Evolutionary conservation across 108 stramenopile species (phyloP).

Genomic region (Fistulifera pelliculosa): DNA sequence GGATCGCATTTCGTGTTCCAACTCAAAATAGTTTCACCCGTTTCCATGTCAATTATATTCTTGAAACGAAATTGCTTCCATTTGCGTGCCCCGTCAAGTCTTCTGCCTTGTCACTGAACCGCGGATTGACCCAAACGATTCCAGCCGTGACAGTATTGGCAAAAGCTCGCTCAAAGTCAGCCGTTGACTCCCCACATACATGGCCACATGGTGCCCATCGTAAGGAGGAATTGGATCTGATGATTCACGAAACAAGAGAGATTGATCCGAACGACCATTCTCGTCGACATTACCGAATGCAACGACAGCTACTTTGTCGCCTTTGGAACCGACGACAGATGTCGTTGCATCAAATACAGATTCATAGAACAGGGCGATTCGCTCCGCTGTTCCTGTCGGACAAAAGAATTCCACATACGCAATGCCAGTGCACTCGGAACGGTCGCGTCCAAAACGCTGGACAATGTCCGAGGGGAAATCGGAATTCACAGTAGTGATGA

Average conservation of each 20-base stretch:
- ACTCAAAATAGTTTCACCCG: conserved; percentile 31
- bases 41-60: conserved; percentile 46
- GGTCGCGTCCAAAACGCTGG: conserved; percentile 13
- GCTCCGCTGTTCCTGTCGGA: conserved; percentile 19
- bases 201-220: conserved; percentile 39
- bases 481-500: not conserved
- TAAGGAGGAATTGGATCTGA: conserved; percentile 10
- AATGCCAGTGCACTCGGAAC: conserved; percentile 25
- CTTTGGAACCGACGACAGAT: conserved; percentile 9
- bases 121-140: conserved; percentile 42
- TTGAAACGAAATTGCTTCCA: conserved; percentile 53
- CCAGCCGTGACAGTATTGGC: conserved; percentile 19
- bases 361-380: conserved; percentile 44
- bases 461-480: not conserved
- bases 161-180: conserved; percentile 34
- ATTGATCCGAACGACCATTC: conserved; percentile 31
- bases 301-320: conserved; percentile 26
- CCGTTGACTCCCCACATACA: conserved; percentile 34
- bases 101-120: conserved; percentile 27
- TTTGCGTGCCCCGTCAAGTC: conserved; percentile 19
- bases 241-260: conserved; percentile 8
- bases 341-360: conserved; percentile 43
- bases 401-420: conserved; percentile 43
- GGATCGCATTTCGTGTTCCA: conserved; percentile 60
- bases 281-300: conserved; percentile 37